Percentiles rank a stretch among this genome's conserved stretches.
These are phyloP conservation scores for Colletotrichum tanaceti DNA, from an alignment of 2,329 filamentous ascomycete genomes.

Conservation along the genomic window DNA sequence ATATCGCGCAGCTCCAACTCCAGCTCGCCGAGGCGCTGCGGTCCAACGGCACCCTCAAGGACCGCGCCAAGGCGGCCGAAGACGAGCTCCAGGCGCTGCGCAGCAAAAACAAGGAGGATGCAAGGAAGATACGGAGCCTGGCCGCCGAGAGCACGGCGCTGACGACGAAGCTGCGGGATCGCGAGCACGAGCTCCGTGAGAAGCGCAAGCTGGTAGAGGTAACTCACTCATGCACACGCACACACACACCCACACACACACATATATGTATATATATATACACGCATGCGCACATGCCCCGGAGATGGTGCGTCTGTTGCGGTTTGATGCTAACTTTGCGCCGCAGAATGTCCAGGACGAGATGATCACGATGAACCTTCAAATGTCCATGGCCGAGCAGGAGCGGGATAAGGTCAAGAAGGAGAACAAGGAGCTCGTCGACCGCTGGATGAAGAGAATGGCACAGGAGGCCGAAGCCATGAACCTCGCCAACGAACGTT, in stretches of 20 bases:
- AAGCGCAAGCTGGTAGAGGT: conserved; percentile 87
- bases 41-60: conserved; percentile 75
- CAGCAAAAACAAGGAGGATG: conserved; percentile 68
- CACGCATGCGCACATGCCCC: no score
- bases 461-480: conserved; percentile 87
- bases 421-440: conserved; percentile 90
- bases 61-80: conserved; percentile 70
- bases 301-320: no score
- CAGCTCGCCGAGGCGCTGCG: conserved; percentile 83
- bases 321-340: conserved; percentile 13
- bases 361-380: conserved; percentile 85
- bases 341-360: conserved; percentile 87
- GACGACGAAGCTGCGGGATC: conserved; percentile 76
- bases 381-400: conserved; percentile 87
- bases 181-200: conserved; percentile 85
- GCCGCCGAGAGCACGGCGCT: conserved; percentile 71
- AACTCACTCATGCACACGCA: conserved; percentile 1
- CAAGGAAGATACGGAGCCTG: conserved; percentile 70
- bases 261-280: no score
- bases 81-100: conserved; percentile 74
- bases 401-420: conserved; percentile 76
- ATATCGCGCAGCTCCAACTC: conserved; percentile 65
- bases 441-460: conserved; percentile 92
- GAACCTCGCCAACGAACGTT: conserved; percentile 73
- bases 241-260: no score